Evolutionary conservation across 1,139 yeast species (phyloP), one percentile per base, ranked within the genome.

Genomic region (Yamadazyma diospyri): DNA sequence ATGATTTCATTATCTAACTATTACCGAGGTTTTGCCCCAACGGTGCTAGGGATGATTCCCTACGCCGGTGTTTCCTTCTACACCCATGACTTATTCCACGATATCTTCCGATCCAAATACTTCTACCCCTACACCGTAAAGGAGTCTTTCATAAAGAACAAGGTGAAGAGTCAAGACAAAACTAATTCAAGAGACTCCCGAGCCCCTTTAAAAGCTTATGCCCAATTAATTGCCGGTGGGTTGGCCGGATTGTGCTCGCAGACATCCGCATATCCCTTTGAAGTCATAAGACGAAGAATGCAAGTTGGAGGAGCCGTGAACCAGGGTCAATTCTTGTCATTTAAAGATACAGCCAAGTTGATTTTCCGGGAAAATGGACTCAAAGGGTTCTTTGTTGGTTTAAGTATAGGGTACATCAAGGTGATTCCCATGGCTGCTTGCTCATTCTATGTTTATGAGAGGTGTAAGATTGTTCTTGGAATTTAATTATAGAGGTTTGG

Each of bases 341-440:
- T 82, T 45, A 67, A 68, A 35, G 51, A 62, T 32, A 76, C 81
- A 0, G 72, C 72, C 8, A 60, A 64, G 24, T 65, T 83, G 43
- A 81, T 89, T 13, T 81, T 72, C 50, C 61, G 61, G 32, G 92
- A 85, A 51, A 69, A 77, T 30, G 98, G 99, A 0, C 45, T 85
- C 44, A 67, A 77, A 46, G 98, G 98, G 4, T 87, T 83, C 53
- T 92, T 85, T 53, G 94, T 92, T 10, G 99, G 99, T 3, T 70
- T 92, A 50, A 81, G 94, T 45, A 92, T 94, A 46, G 98, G 99
- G 1, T 92, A 88, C 56, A 75, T 92, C 50, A 92, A 92, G 59
- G 95, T 92, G 27, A 79, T 85, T 14, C 99, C 99, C 12, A 92
- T 92, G 98, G 92, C 81, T 51, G 95, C 97, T 32, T 89, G 97